phyloP scores from a whole-genome alignment of 75 land plant species.

The Isoetes taiwanensis region DNA sequence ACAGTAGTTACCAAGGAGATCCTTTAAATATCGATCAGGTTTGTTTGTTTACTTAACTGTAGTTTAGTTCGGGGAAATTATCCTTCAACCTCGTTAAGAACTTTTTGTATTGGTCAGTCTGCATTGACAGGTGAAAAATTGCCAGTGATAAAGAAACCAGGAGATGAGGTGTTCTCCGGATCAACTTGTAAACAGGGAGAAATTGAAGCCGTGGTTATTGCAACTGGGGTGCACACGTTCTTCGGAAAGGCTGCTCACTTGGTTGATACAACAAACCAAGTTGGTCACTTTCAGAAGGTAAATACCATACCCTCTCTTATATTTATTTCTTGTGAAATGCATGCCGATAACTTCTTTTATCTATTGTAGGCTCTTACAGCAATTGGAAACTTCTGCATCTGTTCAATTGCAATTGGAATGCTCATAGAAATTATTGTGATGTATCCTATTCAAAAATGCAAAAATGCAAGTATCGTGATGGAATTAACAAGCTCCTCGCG shows the following conservation, averaged over 20 bases:
- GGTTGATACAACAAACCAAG: slow-evolving; percentile 18
- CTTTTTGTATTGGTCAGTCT: slow-evolving; percentile 15
- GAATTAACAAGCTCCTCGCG: slow-evolving; percentile 18
- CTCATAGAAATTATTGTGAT: slow-evolving; percentile 22
- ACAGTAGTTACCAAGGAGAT: too few species aligned
- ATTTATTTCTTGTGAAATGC: neutral
- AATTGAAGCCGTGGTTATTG: slow-evolving; percentile 27
- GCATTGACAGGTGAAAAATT: slow-evolving; percentile 21
- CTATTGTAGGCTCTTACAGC: slow-evolving; percentile 9
- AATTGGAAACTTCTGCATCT: slow-evolving; percentile 22
- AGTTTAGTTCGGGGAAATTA: too few species aligned
- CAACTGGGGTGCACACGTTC: slow-evolving; percentile 23
- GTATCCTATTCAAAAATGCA: slow-evolving; percentile 18
- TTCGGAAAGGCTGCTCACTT: slow-evolving; percentile 25
- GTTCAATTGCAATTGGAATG: slow-evolving; percentile 18
- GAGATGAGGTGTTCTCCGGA: slow-evolving; percentile 22
- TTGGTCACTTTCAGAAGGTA: slow-evolving; percentile 31
- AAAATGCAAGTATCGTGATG: slow-evolving; percentile 17
- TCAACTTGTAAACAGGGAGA: slow-evolving; percentile 32
- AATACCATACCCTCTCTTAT: neutral
- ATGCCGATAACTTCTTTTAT: neutral
- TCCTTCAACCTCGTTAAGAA: neutral
- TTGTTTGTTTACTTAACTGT: too few species aligned
- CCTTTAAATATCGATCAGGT: too few species aligned
- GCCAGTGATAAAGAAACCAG: slow-evolving; percentile 18